Evolutionary conservation across 192 early-diverging fungal species (phyloP).

Genomic region (Chytriomyces sp.): DNA sequence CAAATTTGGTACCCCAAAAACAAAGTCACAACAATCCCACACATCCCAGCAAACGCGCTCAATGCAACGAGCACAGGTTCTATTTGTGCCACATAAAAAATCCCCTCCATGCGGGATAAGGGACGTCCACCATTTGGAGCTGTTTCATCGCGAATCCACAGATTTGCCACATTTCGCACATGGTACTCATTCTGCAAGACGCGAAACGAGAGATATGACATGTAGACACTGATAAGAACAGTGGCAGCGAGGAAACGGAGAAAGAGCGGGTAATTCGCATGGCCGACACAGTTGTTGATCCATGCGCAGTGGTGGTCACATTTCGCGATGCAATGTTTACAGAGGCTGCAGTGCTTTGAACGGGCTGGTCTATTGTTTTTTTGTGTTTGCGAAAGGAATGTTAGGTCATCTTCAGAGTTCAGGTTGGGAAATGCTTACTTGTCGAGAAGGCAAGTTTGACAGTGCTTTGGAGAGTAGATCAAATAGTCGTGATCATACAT

Average conservation of each 20-base stretch:
- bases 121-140: slow-evolving; percentile 9
- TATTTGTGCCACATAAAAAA: slow-evolving; percentile 43
- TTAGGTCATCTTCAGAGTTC: neutral
- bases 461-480: slow-evolving; percentile 44
- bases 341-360: slow-evolving; percentile 58
- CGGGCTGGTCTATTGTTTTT: slow-evolving; percentile 46
- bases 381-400: neutral
- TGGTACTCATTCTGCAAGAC: slow-evolving; percentile 43
- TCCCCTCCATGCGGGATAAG: slow-evolving; percentile 38
- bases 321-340: slow-evolving; percentile 55
- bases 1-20: slow-evolving; percentile 50
- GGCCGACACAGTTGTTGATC: slow-evolving; percentile 63
- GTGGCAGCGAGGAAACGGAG: slow-evolving; percentile 51
- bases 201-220: slow-evolving; percentile 39
- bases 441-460: slow-evolving; percentile 50
- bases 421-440: slow-evolving; percentile 41
- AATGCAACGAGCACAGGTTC: slow-evolving; percentile 45
- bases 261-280: slow-evolving; percentile 57
- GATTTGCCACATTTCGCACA: slow-evolving; percentile 25
- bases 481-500: slow-evolving; percentile 54
- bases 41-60: slow-evolving; percentile 45
- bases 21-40: slow-evolving; percentile 43
- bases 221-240: slow-evolving; percentile 41
- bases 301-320: slow-evolving; percentile 61
- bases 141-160: slow-evolving; percentile 26